Conservation (phyloP, 2,329 filamentous ascomycete species). For the Zymoseptoria ardabiliae region DNA sequence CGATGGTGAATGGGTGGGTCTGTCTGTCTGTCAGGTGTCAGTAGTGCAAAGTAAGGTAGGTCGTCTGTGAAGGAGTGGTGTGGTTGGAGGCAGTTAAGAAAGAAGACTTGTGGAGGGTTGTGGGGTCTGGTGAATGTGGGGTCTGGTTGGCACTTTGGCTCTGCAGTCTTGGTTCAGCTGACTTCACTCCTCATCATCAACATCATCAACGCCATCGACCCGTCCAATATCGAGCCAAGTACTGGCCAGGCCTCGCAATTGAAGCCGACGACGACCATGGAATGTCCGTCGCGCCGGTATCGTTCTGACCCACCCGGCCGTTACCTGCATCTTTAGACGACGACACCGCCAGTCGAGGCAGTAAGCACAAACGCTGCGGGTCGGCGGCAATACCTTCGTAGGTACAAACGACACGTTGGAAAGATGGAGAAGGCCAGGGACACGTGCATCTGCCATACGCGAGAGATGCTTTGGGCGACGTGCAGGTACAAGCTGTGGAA, state of each 20-base stretch:
- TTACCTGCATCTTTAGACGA: not conserved
- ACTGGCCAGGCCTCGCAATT: not conserved
- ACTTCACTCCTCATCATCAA: not conserved
- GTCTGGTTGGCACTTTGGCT: not conserved
- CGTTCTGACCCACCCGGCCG: not conserved
- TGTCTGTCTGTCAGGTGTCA: not conserved
- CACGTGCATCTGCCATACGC: not conserved
- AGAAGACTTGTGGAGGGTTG: no score
- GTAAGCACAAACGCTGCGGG: not conserved
- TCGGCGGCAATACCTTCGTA: not conserved
- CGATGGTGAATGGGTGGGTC: not conserved
- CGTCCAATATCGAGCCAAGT: not conserved
- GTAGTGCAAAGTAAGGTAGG: not conserved
- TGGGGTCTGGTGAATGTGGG: not conserved
- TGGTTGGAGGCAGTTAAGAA: no score
- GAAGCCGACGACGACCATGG: not conserved
- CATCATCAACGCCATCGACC: not conserved
- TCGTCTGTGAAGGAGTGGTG: not conserved
- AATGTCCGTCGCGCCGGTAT: not conserved
- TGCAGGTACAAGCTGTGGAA: not conserved
- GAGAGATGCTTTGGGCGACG: not conserved
- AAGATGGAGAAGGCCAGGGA: not conserved
- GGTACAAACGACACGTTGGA: not conserved
- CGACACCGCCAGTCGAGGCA: no score
- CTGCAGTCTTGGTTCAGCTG: not conserved